Percentiles rank a stretch among this genome's conserved stretches.
Conservation (phyloP, 2,329 filamentous ascomycete genomes). For the Xylaria sp. region DNA sequence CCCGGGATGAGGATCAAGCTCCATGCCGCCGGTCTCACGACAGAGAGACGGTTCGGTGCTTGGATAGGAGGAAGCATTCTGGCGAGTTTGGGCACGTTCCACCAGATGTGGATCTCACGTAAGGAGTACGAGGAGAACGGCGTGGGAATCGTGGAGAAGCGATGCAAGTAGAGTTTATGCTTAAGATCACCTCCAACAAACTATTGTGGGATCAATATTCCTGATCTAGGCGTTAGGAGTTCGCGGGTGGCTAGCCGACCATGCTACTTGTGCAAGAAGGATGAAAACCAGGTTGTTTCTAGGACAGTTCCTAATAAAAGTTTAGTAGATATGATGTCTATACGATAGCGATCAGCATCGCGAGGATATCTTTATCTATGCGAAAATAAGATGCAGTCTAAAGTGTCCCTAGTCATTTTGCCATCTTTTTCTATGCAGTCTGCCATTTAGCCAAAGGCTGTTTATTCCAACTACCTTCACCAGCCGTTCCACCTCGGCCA, state of each 20-base stretch:
- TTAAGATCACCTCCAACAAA: neutral
- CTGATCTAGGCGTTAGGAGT: slow-evolving; percentile 31
- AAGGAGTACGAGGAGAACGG: slow-evolving; percentile 99
- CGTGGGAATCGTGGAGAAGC: slow-evolving; percentile 86
- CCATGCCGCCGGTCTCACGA: slow-evolving; percentile 81
- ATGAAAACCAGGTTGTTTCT: neutral
- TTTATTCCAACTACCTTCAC: slow-evolving; percentile 44
- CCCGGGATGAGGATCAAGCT: slow-evolving; percentile 87
- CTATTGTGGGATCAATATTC: neutral
- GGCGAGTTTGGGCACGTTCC: slow-evolving; percentile 93
- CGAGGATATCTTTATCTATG: neutral
- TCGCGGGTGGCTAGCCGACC: slow-evolving; percentile 20
- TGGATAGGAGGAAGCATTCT: slow-evolving; percentile 98
- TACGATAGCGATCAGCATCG: neutral
- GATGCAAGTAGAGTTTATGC: slow-evolving; percentile 70
- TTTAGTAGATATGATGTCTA: neutral
- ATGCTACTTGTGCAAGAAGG: neutral
- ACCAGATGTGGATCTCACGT: slow-evolving; percentile 98
- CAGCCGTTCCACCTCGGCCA: slow-evolving; percentile 74
- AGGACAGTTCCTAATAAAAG: neutral
- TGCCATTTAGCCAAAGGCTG: too few relatives aligned
- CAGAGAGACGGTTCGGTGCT: slow-evolving; percentile 86
- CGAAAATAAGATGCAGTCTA: neutral
- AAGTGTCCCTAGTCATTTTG: too few relatives aligned
- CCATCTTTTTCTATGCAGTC: too few relatives aligned